phyloP scores from a whole-genome alignment of 1,139 yeast genomes.

The Scheffersomyces parashehatae region DNA sequence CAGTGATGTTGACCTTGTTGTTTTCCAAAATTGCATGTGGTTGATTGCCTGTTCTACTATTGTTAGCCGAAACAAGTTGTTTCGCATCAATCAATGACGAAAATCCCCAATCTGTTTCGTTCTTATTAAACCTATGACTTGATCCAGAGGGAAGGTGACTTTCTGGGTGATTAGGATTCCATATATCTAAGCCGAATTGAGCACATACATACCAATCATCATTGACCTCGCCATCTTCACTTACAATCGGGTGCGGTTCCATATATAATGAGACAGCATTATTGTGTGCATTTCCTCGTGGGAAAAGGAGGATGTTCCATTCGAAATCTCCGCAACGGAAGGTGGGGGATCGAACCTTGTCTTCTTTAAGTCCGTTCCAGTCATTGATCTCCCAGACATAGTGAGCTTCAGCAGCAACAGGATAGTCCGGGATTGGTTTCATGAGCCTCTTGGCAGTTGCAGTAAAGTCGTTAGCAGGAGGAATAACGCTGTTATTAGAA shows the following conservation, averaged over 20 bases:
- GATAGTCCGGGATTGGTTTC: slow-evolving; percentile 48
- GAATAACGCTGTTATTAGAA: slow-evolving; percentile 7
- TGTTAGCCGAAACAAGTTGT: slow-evolving; percentile 34
- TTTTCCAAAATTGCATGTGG: slow-evolving; percentile 51
- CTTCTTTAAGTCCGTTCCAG: slow-evolving; percentile 56
- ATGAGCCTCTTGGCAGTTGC: slow-evolving; percentile 31
- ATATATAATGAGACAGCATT: slow-evolving; percentile 59
- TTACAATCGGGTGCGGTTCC: slow-evolving; percentile 55
- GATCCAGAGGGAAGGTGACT: slow-evolving; percentile 67
- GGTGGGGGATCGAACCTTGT: slow-evolving; percentile 51
- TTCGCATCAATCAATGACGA: slow-evolving; percentile 68
- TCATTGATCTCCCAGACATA: slow-evolving; percentile 77
- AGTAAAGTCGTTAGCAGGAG: slow-evolving; percentile 34
- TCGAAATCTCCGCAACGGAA: slow-evolving; percentile 68
- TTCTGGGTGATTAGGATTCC: slow-evolving; percentile 75
- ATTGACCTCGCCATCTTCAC: slow-evolving; percentile 34
- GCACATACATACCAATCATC: slow-evolving; percentile 83
- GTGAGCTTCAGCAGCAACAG: slow-evolving; percentile 38
- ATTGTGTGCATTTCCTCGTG: slow-evolving; percentile 61
- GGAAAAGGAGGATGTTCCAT: slow-evolving; percentile 79
- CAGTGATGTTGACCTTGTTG: slow-evolving; percentile 68
- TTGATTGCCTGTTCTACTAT: slow-evolving; percentile 13
- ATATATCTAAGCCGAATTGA: slow-evolving; percentile 81
- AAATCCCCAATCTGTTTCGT: slow-evolving; percentile 96
- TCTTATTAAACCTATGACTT: slow-evolving; percentile 72